phyloP scores from a whole-genome alignment of 1,284 basidiomycete species.

The Cutaneotrichosporon cyanovorans region DNA sequence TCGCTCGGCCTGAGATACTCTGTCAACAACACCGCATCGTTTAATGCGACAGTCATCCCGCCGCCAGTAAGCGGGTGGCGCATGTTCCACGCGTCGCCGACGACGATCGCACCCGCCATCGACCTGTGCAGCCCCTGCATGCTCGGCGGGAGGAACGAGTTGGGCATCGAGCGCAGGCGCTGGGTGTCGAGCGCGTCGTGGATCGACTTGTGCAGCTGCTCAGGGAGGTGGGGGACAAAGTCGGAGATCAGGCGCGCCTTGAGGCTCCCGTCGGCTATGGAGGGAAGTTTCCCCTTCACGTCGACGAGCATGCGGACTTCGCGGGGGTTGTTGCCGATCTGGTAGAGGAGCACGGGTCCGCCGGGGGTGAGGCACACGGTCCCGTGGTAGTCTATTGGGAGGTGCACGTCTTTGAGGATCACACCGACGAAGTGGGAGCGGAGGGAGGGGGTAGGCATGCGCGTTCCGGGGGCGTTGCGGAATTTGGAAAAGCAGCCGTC shows the following conservation, averaged over 20 bases:
- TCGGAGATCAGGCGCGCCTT: conserved; percentile 66
- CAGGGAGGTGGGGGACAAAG: conserved; percentile 71
- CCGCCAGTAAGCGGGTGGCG: conserved; percentile 95
- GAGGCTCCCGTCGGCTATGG: conserved; percentile 54
- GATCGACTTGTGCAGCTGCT: conserved; percentile 58
- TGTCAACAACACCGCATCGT: conserved; percentile 70
- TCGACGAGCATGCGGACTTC: conserved; percentile 91
- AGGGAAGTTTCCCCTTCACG: conserved; percentile 75
- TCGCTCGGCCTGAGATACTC: conserved; percentile 51
- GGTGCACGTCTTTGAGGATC: conserved; percentile 62
- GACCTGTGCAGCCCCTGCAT: conserved; percentile 61
- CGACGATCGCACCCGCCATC: conserved; percentile 62
- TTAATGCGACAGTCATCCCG: conserved; percentile 88
- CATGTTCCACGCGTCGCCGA: conserved; percentile 99
- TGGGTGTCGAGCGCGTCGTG: conserved; percentile 59
- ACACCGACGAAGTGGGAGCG: conserved; percentile 76
- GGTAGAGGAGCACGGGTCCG: conserved; percentile 82
- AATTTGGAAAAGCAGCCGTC: conserved; percentile 94
- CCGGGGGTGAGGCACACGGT: conserved; percentile 68
- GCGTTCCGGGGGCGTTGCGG: conserved; percentile 44
- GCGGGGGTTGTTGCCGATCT: conserved; percentile 58
- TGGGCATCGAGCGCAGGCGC: conserved; percentile 86
- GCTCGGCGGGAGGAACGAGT: conserved; percentile 81
- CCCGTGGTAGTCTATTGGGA: conserved; percentile 78
- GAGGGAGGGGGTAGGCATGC: conserved; percentile 50